phyloP scores from a whole-genome alignment of 257 asterid species.

The Agastache rugosa region DNA sequence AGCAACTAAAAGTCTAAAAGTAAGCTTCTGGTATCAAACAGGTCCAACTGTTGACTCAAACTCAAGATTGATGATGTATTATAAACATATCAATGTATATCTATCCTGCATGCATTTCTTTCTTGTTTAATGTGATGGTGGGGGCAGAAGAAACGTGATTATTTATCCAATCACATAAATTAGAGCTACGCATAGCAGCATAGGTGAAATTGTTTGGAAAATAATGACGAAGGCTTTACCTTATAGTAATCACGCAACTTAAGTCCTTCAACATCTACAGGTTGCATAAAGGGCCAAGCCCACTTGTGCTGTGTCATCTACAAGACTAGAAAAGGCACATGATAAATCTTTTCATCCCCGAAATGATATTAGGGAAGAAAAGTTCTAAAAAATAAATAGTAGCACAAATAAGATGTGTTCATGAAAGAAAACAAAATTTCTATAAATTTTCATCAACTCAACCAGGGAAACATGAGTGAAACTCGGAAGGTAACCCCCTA shows the following conservation, averaged over 20 bases:
- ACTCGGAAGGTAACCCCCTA: too few species aligned
- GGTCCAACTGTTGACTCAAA: neutral
- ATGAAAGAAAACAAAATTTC: conserved; percentile 10
- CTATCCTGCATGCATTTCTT: neutral
- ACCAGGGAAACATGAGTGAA: too few species aligned
- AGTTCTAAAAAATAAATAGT: conserved; percentile 1
- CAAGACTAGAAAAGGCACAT: conserved; percentile 35
- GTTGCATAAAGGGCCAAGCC: conserved; percentile 99
- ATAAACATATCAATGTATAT: neutral
- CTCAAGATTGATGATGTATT: conserved; percentile 19
- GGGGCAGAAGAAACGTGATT: conserved; percentile 21
- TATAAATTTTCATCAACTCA: neutral
- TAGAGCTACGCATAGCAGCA: neutral
- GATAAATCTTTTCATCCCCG: conserved; percentile 28
- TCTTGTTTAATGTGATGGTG: neutral
- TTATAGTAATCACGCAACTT: conserved; percentile 86
- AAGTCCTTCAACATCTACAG: conserved; percentile 97
- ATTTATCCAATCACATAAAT: conserved; percentile 24
- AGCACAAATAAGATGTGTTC: conserved; percentile 28
- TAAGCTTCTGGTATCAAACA: neutral
- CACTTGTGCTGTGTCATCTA: conserved; percentile 95
- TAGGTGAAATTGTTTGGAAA: conserved; percentile 7
- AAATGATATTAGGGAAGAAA: neutral
- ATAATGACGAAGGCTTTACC: conserved; percentile 46
- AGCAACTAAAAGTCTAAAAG: neutral